Percentiles rank a stretch among this genome's conserved stretches.
Evolutionary conservation across 257 asterid species (phyloP).

Genomic region (Gentiana dahurica): DNA sequence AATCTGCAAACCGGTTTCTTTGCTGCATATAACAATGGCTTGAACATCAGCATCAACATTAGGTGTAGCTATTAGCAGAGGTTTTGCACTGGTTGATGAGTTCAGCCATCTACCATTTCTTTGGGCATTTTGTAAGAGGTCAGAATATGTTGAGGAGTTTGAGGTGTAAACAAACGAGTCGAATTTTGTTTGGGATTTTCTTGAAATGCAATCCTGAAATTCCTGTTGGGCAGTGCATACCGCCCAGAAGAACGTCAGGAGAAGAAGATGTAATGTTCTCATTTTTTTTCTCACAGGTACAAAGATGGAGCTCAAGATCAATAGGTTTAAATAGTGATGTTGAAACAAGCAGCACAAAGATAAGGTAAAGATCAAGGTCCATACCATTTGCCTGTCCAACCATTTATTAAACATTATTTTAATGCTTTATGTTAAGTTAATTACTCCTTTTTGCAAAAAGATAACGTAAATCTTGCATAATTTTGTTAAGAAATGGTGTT

Average conservation of each 20-base stretch:
- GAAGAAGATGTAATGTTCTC: background rate
- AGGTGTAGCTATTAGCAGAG: conserved; percentile 3
- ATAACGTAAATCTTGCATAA: too few species aligned
- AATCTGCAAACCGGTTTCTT: conserved; percentile 1
- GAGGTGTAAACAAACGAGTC: background rate
- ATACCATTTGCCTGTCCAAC: too few species aligned
- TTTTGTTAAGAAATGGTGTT: too few species aligned
- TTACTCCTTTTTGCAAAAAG: too few species aligned
- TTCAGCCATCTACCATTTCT: conserved; percentile 14
- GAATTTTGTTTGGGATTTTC: background rate
- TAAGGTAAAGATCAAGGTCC: too few species aligned
- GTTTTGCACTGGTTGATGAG: background rate
- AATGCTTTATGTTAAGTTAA: too few species aligned
- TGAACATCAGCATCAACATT: background rate
- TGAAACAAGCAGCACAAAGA: too few species aligned
- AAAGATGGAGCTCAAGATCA: too few species aligned
- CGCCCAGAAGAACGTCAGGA: background rate
- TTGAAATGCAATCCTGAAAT: conserved; percentile 6
- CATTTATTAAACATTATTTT: too few species aligned
- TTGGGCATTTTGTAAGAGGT: background rate
- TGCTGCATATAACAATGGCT: conserved; percentile 5
- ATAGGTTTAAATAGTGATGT: too few species aligned
- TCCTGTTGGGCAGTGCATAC: conserved; percentile 1
- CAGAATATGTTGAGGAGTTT: background rate
- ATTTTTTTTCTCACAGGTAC: too few species aligned